Percentiles rank a stretch among this genome's conserved stretches.
Conservation (phyloP, 805 yeast species). For the Candida saitoana region DNA sequence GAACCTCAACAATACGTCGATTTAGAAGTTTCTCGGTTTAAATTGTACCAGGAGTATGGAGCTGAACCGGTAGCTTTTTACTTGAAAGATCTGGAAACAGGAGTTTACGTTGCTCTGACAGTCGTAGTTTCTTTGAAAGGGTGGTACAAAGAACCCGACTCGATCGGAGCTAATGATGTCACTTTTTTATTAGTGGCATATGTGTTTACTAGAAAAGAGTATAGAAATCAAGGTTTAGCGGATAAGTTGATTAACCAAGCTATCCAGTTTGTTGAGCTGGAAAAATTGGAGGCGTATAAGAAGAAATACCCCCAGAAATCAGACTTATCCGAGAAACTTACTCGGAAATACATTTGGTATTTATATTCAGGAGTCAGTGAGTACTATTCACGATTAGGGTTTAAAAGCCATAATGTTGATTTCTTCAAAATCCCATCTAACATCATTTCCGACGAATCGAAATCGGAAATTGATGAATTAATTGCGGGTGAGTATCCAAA, state of each 20-base stretch:
- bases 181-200: constrained; percentile 22
- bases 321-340: neutral
- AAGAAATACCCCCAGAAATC: neutral
- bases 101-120: constrained; percentile 19
- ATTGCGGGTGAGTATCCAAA: constrained; percentile 17
- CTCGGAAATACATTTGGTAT: constrained; percentile 34
- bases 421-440: constrained; percentile 29
- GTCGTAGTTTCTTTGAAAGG: constrained; percentile 24
- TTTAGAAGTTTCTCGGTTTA: constrained; percentile 6
- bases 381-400: constrained; percentile 64
- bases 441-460: constrained; percentile 14
- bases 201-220: constrained; percentile 24
- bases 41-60: constrained; percentile 12
- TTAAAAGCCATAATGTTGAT: constrained; percentile 33
- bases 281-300: neutral
- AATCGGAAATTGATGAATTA: constrained; percentile 19
- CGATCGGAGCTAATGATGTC: constrained; percentile 29
- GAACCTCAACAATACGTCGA: constrained; percentile 15
- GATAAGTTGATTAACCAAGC: constrained; percentile 20
- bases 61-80: constrained; percentile 22
- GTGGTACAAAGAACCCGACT: constrained; percentile 25
- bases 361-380: constrained; percentile 74
- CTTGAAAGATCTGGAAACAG: constrained; percentile 18
- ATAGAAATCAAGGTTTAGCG: constrained; percentile 29
- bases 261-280: constrained; percentile 26